A percentile compares a stretch with the other conserved stretches of the same genome.
Conservation (phyloP, 2,329 filamentous ascomycete genomes). For the Xylogone sp. region DNA sequence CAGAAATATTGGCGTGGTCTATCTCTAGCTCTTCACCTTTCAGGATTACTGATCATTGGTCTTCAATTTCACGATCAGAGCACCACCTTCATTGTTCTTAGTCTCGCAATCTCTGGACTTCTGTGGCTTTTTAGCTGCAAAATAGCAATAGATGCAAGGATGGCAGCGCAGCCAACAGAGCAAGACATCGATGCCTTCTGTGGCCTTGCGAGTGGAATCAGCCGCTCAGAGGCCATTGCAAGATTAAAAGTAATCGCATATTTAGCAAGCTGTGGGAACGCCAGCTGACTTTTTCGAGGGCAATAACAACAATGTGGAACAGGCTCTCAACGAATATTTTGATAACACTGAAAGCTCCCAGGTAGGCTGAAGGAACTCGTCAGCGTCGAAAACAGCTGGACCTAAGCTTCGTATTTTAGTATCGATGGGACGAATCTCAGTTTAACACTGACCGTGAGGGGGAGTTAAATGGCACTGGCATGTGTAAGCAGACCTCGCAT, state of each 20-base stretch:
- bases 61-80: not conserved
- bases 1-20: too few species aligned
- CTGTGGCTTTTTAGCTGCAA: not conserved
- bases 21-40: too few species aligned
- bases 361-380: constrained; percentile 8
- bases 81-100: not conserved
- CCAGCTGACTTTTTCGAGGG: constrained; percentile 26
- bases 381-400: constrained; percentile 6
- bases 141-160: not conserved
- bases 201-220: constrained; percentile 11
- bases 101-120: not conserved
- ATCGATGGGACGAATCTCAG: constrained; percentile 52
- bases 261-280: not conserved
- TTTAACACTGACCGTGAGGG: constrained; percentile 53
- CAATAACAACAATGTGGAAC: constrained; percentile 43
- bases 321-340: constrained; percentile 49
- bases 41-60: too few species aligned
- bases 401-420: constrained; percentile 41
- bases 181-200: constrained; percentile 17
- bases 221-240: constrained; percentile 16
- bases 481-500: constrained; percentile 35
- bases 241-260: constrained; percentile 20
- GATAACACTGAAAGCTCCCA: constrained; percentile 35
- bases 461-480: constrained; percentile 36
- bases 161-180: constrained; percentile 17